Evolutionary conservation across 2,329 filamentous ascomycete genomes (phyloP), one percentile per base, ranked within the genome.

Genomic region (Pseudocercospora crystallina): DNA sequence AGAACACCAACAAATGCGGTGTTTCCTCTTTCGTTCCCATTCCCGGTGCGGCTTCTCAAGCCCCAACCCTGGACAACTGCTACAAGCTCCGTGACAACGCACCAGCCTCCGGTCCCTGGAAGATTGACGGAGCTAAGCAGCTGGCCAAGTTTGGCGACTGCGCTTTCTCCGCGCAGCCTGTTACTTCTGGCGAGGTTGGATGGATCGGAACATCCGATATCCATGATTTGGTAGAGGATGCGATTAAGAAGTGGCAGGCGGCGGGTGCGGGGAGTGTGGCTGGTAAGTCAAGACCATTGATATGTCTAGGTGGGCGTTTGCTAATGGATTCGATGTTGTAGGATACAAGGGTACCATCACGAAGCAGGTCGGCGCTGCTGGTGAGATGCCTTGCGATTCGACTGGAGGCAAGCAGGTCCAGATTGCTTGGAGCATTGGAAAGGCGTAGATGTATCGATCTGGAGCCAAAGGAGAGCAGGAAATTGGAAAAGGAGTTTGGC

Each of bases 1-100:
- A 11, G 8, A 11, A 11, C 14, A n/a, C 20, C 14, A 46, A 46
- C 43, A 46, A 11, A 17, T 46, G 43, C 43, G 43, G 43, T 11
- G 14, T 38, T 1, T 38, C 43, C 15, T 39, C 33, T 17, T 46
- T 46, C 33, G 8, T 38, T 8, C 5, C 43, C 11, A 13, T 38
- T 3, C 26, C 33, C 12, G 43, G 33, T 33, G 11, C 1, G 5
- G 36, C 5, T 10, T 15, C n/a, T 9, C 11, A 8, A 2, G 12
- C 33, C 2, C 43, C 43, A 30, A 38, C 34, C 8, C 43, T 46
- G 5, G 34, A 46, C 17, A 30, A 46, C 17, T 46, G 43, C 43
- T 45, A 45, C 43, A 45, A 45, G 32, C 30, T 45, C 26, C 43
- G 43, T 17, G 43, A 45, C 43, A n/a, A 45, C 8, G 43, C 32